Conservation (phyloP, 768 basidiomycete species). For the Sistotremastrum suecicum region DNA sequence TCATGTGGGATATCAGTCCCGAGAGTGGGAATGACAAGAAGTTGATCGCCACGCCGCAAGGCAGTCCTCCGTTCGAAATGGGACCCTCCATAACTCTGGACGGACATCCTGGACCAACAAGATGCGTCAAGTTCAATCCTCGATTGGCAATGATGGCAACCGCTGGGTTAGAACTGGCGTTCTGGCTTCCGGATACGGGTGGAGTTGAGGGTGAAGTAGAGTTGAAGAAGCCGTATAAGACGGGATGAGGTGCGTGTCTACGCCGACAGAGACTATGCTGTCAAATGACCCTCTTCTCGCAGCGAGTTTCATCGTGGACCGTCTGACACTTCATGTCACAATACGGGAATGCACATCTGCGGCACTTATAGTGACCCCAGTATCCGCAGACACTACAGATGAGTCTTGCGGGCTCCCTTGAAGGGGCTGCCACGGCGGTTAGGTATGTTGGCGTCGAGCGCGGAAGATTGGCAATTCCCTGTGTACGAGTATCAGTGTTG, state of each 20-base stretch:
- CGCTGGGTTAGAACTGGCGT: conserved; percentile 67
- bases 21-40: conserved; percentile 2
- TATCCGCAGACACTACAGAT: conserved; percentile 83
- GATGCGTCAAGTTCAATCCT: conserved; percentile 87
- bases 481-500: neutral
- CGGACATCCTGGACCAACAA: conserved; percentile 69
- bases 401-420: conserved; percentile 50
- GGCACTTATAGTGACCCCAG: conserved; percentile 69
- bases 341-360: conserved; percentile 60
- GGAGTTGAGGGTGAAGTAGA: conserved; percentile 58
- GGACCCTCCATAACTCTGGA: conserved; percentile 41
- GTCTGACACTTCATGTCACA: conserved; percentile 61
- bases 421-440: conserved; percentile 45
- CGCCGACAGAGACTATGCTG: neutral
- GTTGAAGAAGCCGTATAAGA: conserved; percentile 52
- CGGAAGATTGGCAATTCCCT: conserved; percentile 48
- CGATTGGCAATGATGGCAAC: conserved; percentile 77
- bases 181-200: conserved; percentile 57
- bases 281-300: conserved; percentile 57
- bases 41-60: conserved; percentile 4
- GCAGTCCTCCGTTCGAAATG: conserved; percentile 33
- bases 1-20: conserved; percentile 62
- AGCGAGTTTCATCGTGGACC: conserved; percentile 68
- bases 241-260: conserved; percentile 6
- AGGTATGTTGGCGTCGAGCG: conserved; percentile 51